phyloP scores from a whole-genome alignment of 2,329 filamentous ascomycete species.

The Hortaea werneckii region DNA sequence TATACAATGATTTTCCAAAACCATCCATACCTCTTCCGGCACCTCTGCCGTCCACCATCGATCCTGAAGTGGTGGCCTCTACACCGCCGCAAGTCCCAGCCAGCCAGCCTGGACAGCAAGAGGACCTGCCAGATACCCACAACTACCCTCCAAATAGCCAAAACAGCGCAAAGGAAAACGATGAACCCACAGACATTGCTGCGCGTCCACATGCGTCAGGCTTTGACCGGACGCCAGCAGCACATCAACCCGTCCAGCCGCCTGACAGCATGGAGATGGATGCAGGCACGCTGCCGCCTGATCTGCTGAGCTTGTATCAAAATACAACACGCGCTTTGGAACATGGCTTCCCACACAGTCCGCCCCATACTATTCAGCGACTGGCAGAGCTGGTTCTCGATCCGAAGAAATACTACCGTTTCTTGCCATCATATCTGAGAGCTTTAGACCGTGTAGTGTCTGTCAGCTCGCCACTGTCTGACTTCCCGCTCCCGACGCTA shows the following conservation, averaged over 20 bases:
- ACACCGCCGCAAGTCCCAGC: conserved; percentile 23
- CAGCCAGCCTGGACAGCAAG: conserved; percentile 3
- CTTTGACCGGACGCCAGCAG: conserved; percentile 27
- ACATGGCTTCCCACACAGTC: conserved; percentile 57
- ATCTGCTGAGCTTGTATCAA: conserved; percentile 47
- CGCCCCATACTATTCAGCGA: conserved; percentile 87
- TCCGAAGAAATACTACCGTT: conserved; percentile 70
- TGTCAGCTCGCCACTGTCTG: conserved; percentile 70
- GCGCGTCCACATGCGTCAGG: conserved; percentile 30
- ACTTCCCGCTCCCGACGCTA: conserved; percentile 68
- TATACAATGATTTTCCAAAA: conserved; percentile 64
- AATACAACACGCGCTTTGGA: conserved; percentile 21
- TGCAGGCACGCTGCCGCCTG: conserved; percentile 49
- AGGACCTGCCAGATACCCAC: conserved; percentile 13
- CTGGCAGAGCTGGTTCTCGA: conserved; percentile 74
- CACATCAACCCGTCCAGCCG: conserved; percentile 24
- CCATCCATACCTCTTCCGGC: conserved; percentile 47
- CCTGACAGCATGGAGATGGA: conserved; percentile 27
- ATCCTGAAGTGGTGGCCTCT: conserved; percentile 23
- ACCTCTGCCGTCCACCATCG: conserved; percentile 31
- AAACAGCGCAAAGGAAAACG: conserved; percentile 60
- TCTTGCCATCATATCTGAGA: conserved; percentile 74
- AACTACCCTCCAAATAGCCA: conserved; percentile 29
- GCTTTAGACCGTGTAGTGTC: conserved; percentile 84
- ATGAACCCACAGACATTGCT: conserved; percentile 32